Percentiles rank a stretch among this genome's conserved stretches.
Conservation (phyloP, 2,329 filamentous ascomycete species). For the Hypomyces perniciosus region DNA sequence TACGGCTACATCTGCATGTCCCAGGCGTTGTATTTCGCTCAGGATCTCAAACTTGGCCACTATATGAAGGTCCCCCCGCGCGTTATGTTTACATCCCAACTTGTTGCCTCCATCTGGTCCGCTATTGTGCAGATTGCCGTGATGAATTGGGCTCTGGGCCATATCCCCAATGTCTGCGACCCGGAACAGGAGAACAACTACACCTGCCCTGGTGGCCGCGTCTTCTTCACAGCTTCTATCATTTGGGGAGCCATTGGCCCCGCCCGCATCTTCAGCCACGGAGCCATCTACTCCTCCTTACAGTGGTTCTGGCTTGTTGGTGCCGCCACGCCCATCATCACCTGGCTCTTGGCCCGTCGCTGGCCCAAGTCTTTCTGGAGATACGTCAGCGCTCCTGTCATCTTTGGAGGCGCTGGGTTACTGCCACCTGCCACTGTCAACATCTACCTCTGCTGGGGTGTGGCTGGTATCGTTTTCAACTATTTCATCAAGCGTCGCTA, state of each 20-base stretch:
- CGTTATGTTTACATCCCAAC: slow-evolving; percentile 56
- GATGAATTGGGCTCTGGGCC: slow-evolving; percentile 58
- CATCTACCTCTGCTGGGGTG: slow-evolving; percentile 66
- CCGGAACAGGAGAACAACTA: slow-evolving; percentile 49
- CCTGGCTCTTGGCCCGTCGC: slow-evolving; percentile 55
- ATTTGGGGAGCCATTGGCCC: slow-evolving; percentile 72
- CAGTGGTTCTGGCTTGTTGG: slow-evolving; percentile 70
- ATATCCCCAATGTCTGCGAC: slow-evolving; percentile 57
- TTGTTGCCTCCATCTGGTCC: slow-evolving; percentile 55
- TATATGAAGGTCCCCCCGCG: slow-evolving; percentile 62
- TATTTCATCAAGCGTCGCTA: slow-evolving; percentile 59
- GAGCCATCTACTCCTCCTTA: slow-evolving; percentile 56
- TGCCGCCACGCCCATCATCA: slow-evolving; percentile 53
- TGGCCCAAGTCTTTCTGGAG: slow-evolving; percentile 57
- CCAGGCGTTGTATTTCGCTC: slow-evolving; percentile 58
- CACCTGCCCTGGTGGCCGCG: slow-evolving; percentile 48
- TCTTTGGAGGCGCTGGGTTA: slow-evolving; percentile 58
- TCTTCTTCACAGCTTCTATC: slow-evolving; percentile 63
- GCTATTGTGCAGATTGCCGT: slow-evolving; percentile 58
- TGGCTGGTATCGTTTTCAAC: slow-evolving; percentile 64
- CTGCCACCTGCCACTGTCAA: slow-evolving; percentile 65
- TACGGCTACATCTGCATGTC: slow-evolving; percentile 65
- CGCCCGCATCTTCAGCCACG: slow-evolving; percentile 59
- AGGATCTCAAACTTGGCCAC: slow-evolving; percentile 62
- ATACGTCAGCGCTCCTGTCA: slow-evolving; percentile 62